Evolutionary conservation across 495 filamentous ascomycete species (phyloP), one percentile per base, ranked within the genome.

Genomic region (Chaetomidium leptoderma): DNA sequence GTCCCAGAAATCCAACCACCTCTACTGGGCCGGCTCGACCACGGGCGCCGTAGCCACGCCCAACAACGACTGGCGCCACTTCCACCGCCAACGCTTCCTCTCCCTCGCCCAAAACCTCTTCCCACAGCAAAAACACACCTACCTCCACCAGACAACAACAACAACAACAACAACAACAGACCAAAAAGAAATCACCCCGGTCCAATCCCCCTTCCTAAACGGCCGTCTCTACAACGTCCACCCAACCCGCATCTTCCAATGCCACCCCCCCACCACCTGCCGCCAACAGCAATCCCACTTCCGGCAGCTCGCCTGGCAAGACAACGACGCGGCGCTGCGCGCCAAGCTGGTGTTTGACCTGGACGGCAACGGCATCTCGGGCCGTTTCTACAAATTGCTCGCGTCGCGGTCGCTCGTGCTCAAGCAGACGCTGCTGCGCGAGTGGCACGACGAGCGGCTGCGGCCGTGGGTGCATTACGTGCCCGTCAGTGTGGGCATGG

Each of bases 371-470:
- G 73, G 75, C 9, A 76, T 80, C 50, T 77, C 71, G 5, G 78
- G 76, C 0, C 72, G 82, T 1, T 84, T 70, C 61, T 75, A 77
- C 57, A 73, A 70, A 14, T 69, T 83, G 6, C 68, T 83, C 4
- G 70, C 73, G 7, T 76, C 72, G 0, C 62, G 66, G 13, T 70
- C 69, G 17, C 60, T 65, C 1, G 72, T 72, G 3, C 58, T 84
- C 21, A 82, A 81, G 56, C 70, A 76, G 53, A 81, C 73, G 0
- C 45, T 81, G 4, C 68, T 82, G 14, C 66, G 72, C n/a, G 82
- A 85, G 64, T 83, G 80, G 82, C 82, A 83, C 57, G 78, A 82
- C 51, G 77, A 80, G 10, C 70, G 80, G 6, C 68, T 83, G 19
- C 40, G 75, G 14, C 77, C 81, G 0, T 83, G 81, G 81, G 65